Base-by-base conservation (phyloP, 192 early-diverging fungal species). In the Entomortierella parvispora region DNA sequence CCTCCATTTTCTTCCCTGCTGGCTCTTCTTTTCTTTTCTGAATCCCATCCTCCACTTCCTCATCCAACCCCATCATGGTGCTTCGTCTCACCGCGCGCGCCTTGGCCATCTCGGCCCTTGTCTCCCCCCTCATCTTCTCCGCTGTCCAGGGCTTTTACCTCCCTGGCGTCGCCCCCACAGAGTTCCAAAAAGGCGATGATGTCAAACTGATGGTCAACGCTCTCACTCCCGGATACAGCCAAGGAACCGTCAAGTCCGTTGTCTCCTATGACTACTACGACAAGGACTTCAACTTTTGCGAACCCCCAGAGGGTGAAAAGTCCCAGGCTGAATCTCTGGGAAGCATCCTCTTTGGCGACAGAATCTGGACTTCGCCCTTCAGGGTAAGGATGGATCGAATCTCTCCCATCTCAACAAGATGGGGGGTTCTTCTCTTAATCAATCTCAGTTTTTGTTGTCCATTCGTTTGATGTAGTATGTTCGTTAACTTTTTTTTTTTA, bases 281-380 rank as follows among this genome's bases (percentile, higher is more conserved):
- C 80, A 83, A 89, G 40, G 80, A 84, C 34, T 95, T 98, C 79
- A 92, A 92, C 69, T 94, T 96, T 70, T 97, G 96, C 80, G 68
- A 71, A 59, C 95, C 95, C 5, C 43, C 59, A 2, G 80, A 86
- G 22, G 57, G 54, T 10, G 40, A 64, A 37, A 81, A 90, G 78
- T 83, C 86, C 10, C 85, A 89, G 57, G 79, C 91, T 20, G 97
- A 97, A 80, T 91, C 87, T 0, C 85, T 99, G 58, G 97, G 97
- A 47, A 91, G 89, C 63, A 96, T 99, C 64, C 79, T 99, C 32
- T 99, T 99, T 92, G 97, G 97, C 5, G 96, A 99, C 69, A 88
- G 97, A 44, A 92, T 99, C 68, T 96, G 90, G 62, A 90, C 80
- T 46, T 96, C 95, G 9, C 87, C 84, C 7, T 96, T 93, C 61